phyloP scores from a whole-genome alignment of 805 yeast species.

The Candida tallmaniae region DNA sequence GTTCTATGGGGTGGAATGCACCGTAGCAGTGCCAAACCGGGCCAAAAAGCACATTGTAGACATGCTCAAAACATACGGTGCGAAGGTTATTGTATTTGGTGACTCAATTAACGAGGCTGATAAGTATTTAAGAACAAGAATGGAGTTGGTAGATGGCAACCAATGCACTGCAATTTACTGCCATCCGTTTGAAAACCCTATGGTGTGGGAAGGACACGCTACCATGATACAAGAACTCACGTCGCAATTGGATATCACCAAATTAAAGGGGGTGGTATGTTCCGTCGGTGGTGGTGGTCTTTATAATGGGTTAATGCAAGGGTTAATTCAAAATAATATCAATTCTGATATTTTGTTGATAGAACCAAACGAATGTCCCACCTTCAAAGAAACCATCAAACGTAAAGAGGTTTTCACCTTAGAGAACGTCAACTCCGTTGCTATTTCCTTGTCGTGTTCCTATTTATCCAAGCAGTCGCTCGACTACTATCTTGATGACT shows the following conservation, averaged over 20 bases:
- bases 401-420: conserved; percentile 18
- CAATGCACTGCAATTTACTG: conserved; percentile 22
- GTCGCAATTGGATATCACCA: conserved; percentile 3
- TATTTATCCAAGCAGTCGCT: conserved; percentile 20
- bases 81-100: conserved; percentile 22
- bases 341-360: conserved; percentile 19
- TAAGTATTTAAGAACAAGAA: conserved; percentile 15
- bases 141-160: conserved; percentile 12
- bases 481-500: conserved; percentile 14
- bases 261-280: conserved; percentile 24
- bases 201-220: conserved; percentile 31
- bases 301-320: conserved; percentile 28
- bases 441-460: conserved; percentile 28
- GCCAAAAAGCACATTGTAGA: conserved; percentile 19
- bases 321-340: conserved; percentile 14
- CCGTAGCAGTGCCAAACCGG: conserved; percentile 27
- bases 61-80: conserved; percentile 17
- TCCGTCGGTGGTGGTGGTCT: conserved; percentile 35
- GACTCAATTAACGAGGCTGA: conserved; percentile 33
- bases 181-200: conserved; percentile 30
- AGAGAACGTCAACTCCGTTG: conserved; percentile 19
- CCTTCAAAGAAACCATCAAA: conserved; percentile 20
- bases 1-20: conserved; percentile 19
- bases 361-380: conserved; percentile 27
- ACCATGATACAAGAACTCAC: conserved; percentile 22